Percentiles rank a stretch among this genome's conserved stretches.
These are phyloP conservation scores for Lachancea cidri DNA, from an alignment of 805 yeast genomes.

Conservation along the genomic window DNA sequence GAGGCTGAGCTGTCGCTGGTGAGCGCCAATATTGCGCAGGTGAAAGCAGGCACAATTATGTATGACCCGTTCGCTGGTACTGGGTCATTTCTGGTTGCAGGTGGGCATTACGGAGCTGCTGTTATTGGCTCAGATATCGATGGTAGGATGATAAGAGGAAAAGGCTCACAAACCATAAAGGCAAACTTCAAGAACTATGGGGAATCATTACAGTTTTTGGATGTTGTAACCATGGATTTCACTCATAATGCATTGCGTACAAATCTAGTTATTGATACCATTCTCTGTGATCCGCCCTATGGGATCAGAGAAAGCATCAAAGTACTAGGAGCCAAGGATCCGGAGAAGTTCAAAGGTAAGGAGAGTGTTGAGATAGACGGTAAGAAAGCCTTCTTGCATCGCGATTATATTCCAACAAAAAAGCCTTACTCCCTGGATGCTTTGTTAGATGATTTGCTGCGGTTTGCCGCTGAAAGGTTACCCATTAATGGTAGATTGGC, in stretches of 20 bases:
- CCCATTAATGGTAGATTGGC: conserved; percentile 76
- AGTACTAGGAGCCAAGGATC: conserved; percentile 80
- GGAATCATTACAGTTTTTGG: conserved; percentile 54
- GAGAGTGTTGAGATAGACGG: conserved; percentile 76
- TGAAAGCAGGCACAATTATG: conserved; percentile 54
- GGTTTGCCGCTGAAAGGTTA: conserved; percentile 66
- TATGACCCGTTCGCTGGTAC: conserved; percentile 98
- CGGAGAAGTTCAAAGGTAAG: conserved; percentile 63
- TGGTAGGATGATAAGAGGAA: conserved; percentile 69
- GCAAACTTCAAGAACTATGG: conserved; percentile 75
- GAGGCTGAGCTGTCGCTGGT: conserved; percentile 89
- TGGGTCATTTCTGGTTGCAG: conserved; percentile 88
- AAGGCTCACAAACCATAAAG: conserved; percentile 41
- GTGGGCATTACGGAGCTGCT: conserved; percentile 75
- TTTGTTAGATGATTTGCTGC: conserved; percentile 70
- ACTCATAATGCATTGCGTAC: conserved; percentile 79
- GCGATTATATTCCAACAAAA: conserved; percentile 88
- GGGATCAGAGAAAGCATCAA: conserved; percentile 95
- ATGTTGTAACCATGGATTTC: conserved; percentile 87
- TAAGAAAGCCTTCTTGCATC: conserved; percentile 64
- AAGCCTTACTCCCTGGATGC: conserved; percentile 80
- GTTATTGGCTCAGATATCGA: conserved; percentile 90
- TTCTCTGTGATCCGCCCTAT: conserved; percentile 95
- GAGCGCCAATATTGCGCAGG: conserved; percentile 82
- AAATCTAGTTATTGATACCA: conserved; percentile 63